Conservation (phyloP, 352 stramenopile species). For the Elongisporangium undulatum region DNA sequence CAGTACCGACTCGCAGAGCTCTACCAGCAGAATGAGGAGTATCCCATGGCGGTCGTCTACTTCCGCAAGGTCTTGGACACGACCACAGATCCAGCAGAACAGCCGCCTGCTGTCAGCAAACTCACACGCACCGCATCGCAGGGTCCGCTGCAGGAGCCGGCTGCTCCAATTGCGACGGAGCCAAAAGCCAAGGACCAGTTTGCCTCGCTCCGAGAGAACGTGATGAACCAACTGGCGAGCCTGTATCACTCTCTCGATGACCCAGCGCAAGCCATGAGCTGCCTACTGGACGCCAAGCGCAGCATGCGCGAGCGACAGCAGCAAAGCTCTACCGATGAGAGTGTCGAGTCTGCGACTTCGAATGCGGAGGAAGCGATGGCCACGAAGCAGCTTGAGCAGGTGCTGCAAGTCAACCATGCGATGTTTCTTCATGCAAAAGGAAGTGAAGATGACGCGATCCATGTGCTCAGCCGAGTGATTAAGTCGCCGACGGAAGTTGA, state of each 20-base stretch:
- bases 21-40: slow-evolving; percentile 26
- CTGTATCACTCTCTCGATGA: slow-evolving; percentile 26
- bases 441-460: slow-evolving; percentile 22
- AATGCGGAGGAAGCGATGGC: not conserved
- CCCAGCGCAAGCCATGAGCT: slow-evolving; percentile 24
- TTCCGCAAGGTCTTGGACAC: slow-evolving; percentile 18
- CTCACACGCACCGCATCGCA: not conserved
- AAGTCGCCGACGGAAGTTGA: slow-evolving; percentile 3
- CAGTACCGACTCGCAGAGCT: slow-evolving; percentile 32
- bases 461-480: slow-evolving; percentile 18
- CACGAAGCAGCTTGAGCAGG: slow-evolving; percentile 14
- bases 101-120: not conserved
- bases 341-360: not conserved
- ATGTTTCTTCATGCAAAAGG: slow-evolving; percentile 35
- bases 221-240: slow-evolving; percentile 33
- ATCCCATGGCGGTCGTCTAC: slow-evolving; percentile 23
- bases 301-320: not conserved
- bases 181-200: slow-evolving; percentile 5
- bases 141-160: not conserved
- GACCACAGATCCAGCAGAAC: not conserved
- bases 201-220: slow-evolving; percentile 20
- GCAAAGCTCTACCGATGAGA: not conserved
- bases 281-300: slow-evolving; percentile 35
- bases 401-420: slow-evolving; percentile 36
- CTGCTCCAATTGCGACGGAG: not conserved